Evolutionary conservation across 1,284 basidiomycete genomes (phyloP), one percentile per base, ranked within the genome.

Genomic region (Xerocomus minutiporus): DNA sequence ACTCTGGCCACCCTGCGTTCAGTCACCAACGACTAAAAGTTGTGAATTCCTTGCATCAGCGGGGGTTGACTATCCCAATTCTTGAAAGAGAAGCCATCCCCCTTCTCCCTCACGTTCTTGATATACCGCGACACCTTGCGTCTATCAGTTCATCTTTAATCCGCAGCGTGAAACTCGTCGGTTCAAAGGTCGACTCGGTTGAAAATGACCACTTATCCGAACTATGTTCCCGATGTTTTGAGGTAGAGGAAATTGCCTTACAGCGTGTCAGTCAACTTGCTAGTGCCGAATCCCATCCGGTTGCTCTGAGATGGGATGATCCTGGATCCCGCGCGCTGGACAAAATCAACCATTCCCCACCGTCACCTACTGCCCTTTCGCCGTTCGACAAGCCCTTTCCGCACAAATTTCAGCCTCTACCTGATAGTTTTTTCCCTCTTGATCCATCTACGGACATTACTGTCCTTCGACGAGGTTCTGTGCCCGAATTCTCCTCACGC

Each of bases 81-180:
- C 73, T 91, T 20, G 75, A 82, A 53, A 75, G 79, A 57, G 89
- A 91, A 66, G 75, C 86, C 4, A 79, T 89, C 25, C 84, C 87
- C 5, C 71, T 79, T 28, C 76, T 86, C 34, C 86, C 88, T 12
- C 76, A 86, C 61, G 71, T 85, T 48, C 72, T 88, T 40, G 89
- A 91, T 65, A 73, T 87, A 50, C 82, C 86, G 5, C 79, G 80
- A 61, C 83, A 89, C 60, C 75, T 91, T 38, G 86, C 88, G 13
- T 77, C 82, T 49, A 73, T 91, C 48, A 79, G 82, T 26, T 87
- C 88, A n/a, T 78, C 85, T 42, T 77, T 91, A 15, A 80, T 86
- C 48, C 83, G 87, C 39, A 76, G 81, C 58, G 75, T 76, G 34
- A 71, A 73, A 55, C 70, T 75, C 36, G 67, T 71, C 31, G 71